phyloP scores from a whole-genome alignment of 106 monocot species.

The Phalaenopsis aphrodite region DNA sequence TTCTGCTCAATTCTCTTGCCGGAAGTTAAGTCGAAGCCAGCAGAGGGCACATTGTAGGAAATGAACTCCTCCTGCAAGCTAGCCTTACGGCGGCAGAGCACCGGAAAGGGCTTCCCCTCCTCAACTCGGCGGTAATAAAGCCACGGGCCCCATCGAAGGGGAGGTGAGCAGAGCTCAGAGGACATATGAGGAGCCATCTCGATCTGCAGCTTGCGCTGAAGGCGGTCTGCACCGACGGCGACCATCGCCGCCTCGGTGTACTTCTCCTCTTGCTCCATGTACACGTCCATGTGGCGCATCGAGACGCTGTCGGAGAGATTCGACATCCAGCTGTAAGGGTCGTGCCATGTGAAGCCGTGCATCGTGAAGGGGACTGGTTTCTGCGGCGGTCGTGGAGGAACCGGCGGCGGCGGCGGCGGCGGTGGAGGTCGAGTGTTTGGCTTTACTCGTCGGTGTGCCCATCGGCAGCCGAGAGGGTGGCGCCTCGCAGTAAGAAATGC shows the following conservation, averaged over 20 bases:
- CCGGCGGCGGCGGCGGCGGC: conserved; percentile 41
- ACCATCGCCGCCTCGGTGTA: conserved; percentile 77
- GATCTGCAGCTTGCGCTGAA: conserved; percentile 72
- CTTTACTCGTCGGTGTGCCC: too few species aligned
- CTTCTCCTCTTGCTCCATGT: conserved; percentile 86
- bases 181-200: conserved; percentile 85
- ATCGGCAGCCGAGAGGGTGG: too few species aligned
- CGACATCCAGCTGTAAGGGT: conserved; percentile 95
- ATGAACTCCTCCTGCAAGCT: conserved; percentile 71
- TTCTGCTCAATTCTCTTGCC: conserved; percentile 90
- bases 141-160: conserved; percentile 89
- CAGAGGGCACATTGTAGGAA: conserved; percentile 52
- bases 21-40: conserved; percentile 70
- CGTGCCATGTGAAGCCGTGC: conserved; percentile 70
- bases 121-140: conserved; percentile 80
- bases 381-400: conserved; percentile 70
- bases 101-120: conserved; percentile 80
- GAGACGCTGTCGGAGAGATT: conserved; percentile 62
- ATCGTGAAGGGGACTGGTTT: conserved; percentile 59
- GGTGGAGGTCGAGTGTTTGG: conserved; percentile 26
- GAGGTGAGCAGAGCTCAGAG: conserved; percentile 62
- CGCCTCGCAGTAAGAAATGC: conserved; percentile 5
- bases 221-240: conserved; percentile 45
- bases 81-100: conserved; percentile 80
- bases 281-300: conserved; percentile 92